These are phyloP conservation scores for Malbranchea cinnamomea DNA, from an alignment of 2,329 filamentous ascomycete species.

Conservation along the genomic window DNA sequence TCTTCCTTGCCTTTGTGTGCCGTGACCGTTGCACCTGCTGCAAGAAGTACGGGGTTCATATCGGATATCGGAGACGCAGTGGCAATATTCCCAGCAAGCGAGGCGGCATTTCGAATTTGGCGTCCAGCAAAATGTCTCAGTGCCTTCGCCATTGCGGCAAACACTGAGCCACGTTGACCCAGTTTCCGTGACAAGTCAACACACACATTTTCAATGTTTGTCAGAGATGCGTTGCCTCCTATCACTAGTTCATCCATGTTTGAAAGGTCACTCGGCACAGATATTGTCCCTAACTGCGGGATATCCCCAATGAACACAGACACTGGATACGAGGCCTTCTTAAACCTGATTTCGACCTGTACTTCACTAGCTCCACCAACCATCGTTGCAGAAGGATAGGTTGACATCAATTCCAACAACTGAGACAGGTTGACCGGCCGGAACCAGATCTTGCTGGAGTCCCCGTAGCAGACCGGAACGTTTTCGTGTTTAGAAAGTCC, in stretches of 20 bases:
- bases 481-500: constrained; percentile 62
- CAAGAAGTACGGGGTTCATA: constrained; percentile 72
- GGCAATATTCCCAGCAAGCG: constrained; percentile 70
- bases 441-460: constrained; percentile 74
- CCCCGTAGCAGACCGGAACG: constrained; percentile 64
- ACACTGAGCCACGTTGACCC: constrained; percentile 49
- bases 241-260: constrained; percentile 46
- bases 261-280: constrained; percentile 46
- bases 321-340: constrained; percentile 64
- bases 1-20: constrained; percentile 53
- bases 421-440: constrained; percentile 65
- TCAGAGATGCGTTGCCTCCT: constrained; percentile 70
- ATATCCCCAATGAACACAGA: constrained; percentile 83
- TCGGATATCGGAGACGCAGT: constrained; percentile 84
- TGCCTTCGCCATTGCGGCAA: constrained; percentile 72
- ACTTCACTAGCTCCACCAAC: constrained; percentile 83
- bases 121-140: constrained; percentile 79
- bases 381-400: constrained; percentile 65
- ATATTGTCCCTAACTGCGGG: constrained; percentile 59
- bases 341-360: constrained; percentile 89
- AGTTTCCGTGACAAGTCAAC: constrained; percentile 57
- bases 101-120: constrained; percentile 79
- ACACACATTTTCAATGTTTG: constrained; percentile 65
- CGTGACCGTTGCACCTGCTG: constrained; percentile 57
- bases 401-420: constrained; percentile 67